Conservation (phyloP, 306 rosid genomes). For the Morella rubra region DNA sequence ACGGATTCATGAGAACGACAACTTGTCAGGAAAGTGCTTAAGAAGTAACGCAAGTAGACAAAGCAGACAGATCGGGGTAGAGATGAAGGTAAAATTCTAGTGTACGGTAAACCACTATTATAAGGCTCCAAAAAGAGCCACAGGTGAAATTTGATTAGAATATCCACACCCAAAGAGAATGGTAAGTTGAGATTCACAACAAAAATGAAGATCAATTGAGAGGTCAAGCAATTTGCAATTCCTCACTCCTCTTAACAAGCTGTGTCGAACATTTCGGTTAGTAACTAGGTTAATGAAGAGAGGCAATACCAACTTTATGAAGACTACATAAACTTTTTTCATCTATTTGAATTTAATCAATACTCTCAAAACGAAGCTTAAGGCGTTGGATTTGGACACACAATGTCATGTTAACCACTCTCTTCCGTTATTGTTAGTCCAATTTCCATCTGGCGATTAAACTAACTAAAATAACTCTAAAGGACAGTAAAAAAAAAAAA, state of each 20-base stretch:
- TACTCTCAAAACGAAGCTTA: not conserved
- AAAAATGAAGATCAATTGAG: not conserved
- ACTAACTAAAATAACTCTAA: not conserved
- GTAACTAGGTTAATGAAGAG: not conserved
- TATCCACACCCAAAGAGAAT: not conserved
- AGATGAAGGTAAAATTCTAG: not conserved
- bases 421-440: too few relatives aligned
- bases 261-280: not conserved
- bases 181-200: not conserved
- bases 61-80: too few relatives aligned
- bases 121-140: not conserved
- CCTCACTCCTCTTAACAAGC: not conserved
- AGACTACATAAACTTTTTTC: not conserved
- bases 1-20: not conserved
- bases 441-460: too few relatives aligned
- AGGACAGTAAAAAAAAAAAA: not conserved
- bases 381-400: not conserved
- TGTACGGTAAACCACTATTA: not conserved
- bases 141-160: not conserved
- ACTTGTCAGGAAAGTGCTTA: not conserved
- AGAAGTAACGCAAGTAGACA: too few relatives aligned
- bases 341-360: not conserved
- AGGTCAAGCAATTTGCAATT: not conserved
- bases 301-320: not conserved
- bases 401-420: not conserved